Conservation (phyloP, 2,329 filamentous ascomycete species). For the Hymenoscyphus albidus region DNA sequence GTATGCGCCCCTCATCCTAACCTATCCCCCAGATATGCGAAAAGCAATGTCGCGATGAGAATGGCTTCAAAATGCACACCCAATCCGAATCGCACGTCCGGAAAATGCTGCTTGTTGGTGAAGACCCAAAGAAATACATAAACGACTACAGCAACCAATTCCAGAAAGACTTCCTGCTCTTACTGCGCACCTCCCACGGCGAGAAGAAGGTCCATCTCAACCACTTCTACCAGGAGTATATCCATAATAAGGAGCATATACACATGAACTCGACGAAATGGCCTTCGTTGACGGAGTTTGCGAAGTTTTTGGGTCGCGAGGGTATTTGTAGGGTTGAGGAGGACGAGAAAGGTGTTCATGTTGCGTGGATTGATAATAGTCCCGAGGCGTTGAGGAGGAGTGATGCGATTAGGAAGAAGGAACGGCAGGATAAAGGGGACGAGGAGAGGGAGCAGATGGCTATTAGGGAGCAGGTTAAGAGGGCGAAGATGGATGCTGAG, state of each 20-base stretch:
- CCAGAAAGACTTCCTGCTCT: slow-evolving; percentile 69
- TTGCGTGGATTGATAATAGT: slow-evolving; percentile 88
- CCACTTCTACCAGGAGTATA: slow-evolving; percentile 93
- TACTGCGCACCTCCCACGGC: slow-evolving; percentile 79
- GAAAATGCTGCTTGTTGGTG: slow-evolving; percentile 83
- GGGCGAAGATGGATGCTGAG: slow-evolving; percentile 61
- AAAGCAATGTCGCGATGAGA: slow-evolving; percentile 75
- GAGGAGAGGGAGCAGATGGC: slow-evolving; percentile 83
- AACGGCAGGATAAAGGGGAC: slow-evolving; percentile 83
- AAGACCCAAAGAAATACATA: slow-evolving; percentile 81
- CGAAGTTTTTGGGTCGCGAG: slow-evolving; percentile 79
- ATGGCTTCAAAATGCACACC: slow-evolving; percentile 92
- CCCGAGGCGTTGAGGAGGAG: slow-evolving; percentile 77
- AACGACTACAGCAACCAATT: slow-evolving; percentile 81
- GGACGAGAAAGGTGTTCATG: slow-evolving; percentile 77
- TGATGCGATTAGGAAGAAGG: slow-evolving; percentile 77
- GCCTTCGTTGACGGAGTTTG: slow-evolving; percentile 84
- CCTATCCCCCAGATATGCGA: slow-evolving; percentile 62
- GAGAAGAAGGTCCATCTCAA: slow-evolving; percentile 89
- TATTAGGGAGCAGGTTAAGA: slow-evolving; percentile 77
- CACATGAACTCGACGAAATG: slow-evolving; percentile 95
- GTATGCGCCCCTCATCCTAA: slow-evolving; percentile 11
- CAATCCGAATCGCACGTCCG: slow-evolving; percentile 82
- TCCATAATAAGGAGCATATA: slow-evolving; percentile 79
- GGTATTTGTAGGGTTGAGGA: slow-evolving; percentile 89